Evolutionary conservation across 2,329 filamentous ascomycete species (phyloP), one percentile per base, ranked within the genome.

Genomic region (Metarhizium anisopliae): DNA sequence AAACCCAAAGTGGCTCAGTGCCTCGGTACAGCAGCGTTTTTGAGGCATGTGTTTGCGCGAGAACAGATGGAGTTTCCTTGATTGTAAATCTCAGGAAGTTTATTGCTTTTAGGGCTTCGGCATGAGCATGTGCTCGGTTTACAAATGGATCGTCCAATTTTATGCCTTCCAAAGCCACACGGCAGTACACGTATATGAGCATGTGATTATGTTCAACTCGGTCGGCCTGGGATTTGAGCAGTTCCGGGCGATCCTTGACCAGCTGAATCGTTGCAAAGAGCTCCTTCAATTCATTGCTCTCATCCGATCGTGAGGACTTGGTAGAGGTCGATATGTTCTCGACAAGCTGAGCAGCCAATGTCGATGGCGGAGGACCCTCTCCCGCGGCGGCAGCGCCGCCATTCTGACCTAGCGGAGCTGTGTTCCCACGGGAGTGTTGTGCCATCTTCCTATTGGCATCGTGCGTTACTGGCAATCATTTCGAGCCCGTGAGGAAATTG

Each of bases 341-440:
- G 60, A 94, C 90, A 56, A 96, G 84, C 70, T 95, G 89, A 13
- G 90, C 90, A 53, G 92, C 90, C 64, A 96, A 79, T 10, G 91
- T 95, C 16, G 92, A 96, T 13, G 90, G 87, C 43, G 84, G 83
- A 50, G 76, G 74, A 10, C 61, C 64, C 18, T 61, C 58, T 36
- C 60, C 56, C 35, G 57, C 47, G 25, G 59, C 61, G 50, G 57
- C 60, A 51, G 56, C 60, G 50, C 58, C 53, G 8, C 58, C 52
- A 47, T 53, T 53, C 18, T 58, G 50, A 51, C 58, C 59, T 55
- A 58, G 55, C 35, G 60, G 55, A 29, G 55, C 58, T 50, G 53
- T 58, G 52, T 60, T 67, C 29, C 51, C 60, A 54, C 58, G 56
- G 57, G 55, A 51, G 54, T 61, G 58, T 25, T 64, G 59, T 32